Evolutionary conservation across 1,139 yeast genomes (phyloP), one percentile per base, ranked within the genome.

Genomic region (Kurtzmaniella quercitrusa): DNA sequence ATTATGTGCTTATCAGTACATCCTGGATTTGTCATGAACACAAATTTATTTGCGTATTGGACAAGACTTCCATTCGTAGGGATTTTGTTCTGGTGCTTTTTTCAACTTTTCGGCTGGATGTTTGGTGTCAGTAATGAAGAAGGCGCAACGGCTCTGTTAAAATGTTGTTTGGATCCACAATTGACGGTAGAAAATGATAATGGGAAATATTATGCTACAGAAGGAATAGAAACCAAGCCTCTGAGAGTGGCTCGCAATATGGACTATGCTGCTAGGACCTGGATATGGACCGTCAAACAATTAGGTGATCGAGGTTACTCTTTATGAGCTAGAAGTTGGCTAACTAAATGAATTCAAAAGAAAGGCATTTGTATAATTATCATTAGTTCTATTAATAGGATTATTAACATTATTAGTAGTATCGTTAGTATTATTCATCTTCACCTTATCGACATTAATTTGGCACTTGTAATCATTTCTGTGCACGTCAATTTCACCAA

Each of bases 21-120:
- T 55, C 96, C 96, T 0, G 97, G 97, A 0, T 75, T 87, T 47
- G 88, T 87, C 12, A 80, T 86, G 83, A 82, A 82, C 54, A 83
- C 96, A 3, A 83, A 83, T 50, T 60, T 85, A 40, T 83, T 84
- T 56, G 68, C 84, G 35, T 84, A 84, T 59, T 84, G 89, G 81
- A 84, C 93, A 2, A 65, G 88, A 46, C 64, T 84, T n/a, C 95
- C 95, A 0, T 65, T 86, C 2, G 69, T 87, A 8, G 95, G 96
- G 1, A 71, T 82, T 1, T 52, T 83, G 30, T 83, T 84, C 53
- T 82, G 91, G 86, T 65, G 84, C 40, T 60, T 76, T 14, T 84
- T 86, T 58, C 87, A 82, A 54, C 56, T 82, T 5, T 80, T 86
- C 52, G 88, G 88, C 1, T 74, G 66, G 52, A 61, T 84, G 38